phyloP scores from a whole-genome alignment of 192 early-diverging fungal species.

The Entomortierella parvispora region DNA sequence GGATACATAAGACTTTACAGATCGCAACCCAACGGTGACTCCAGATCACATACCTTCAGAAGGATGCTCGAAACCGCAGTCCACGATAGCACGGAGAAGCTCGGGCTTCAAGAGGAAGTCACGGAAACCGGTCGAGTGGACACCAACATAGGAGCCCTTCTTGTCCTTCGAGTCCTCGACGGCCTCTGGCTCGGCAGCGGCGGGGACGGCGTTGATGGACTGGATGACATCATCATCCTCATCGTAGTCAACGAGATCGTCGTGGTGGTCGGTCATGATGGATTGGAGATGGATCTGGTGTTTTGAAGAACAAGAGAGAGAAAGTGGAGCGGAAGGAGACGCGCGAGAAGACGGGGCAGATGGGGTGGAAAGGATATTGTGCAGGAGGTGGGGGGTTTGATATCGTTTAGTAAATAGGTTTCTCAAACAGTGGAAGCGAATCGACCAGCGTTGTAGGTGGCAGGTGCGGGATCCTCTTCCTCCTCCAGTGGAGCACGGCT shows the following conservation, averaged over 20 bases:
- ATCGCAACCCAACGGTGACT: too few relatives aligned
- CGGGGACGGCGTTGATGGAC: slow-evolving; percentile 62
- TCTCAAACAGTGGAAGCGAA: slow-evolving; percentile 1
- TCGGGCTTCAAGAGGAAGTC: slow-evolving; percentile 99
- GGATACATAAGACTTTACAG: too few relatives aligned
- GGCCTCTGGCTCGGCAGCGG: slow-evolving; percentile 51
- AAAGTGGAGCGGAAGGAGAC: slow-evolving; percentile 6
- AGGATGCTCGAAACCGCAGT: slow-evolving; percentile 99
- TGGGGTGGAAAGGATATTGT: neutral
- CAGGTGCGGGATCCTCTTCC: neutral
- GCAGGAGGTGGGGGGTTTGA: slow-evolving; percentile 1
- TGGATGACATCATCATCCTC: slow-evolving; percentile 88
- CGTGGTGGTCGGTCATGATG: slow-evolving; percentile 72
- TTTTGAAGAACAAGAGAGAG: neutral
- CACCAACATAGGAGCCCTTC: slow-evolving; percentile 98
- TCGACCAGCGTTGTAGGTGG: neutral
- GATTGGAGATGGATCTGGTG: neutral
- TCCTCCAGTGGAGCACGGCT: too few relatives aligned
- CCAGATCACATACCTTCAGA: slow-evolving; percentile 79
- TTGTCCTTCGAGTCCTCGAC: slow-evolving; percentile 83
- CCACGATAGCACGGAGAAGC: slow-evolving; percentile 91
- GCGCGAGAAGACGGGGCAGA: slow-evolving; percentile 4
- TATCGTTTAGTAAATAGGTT: slow-evolving; percentile 21
- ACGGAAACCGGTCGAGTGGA: slow-evolving; percentile 98
- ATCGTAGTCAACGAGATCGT: slow-evolving; percentile 97